Percentiles rank a stretch among this genome's conserved stretches.
Evolutionary conservation across 2,329 filamentous ascomycete species (phyloP).

Genomic region (Fusarium musae): DNA sequence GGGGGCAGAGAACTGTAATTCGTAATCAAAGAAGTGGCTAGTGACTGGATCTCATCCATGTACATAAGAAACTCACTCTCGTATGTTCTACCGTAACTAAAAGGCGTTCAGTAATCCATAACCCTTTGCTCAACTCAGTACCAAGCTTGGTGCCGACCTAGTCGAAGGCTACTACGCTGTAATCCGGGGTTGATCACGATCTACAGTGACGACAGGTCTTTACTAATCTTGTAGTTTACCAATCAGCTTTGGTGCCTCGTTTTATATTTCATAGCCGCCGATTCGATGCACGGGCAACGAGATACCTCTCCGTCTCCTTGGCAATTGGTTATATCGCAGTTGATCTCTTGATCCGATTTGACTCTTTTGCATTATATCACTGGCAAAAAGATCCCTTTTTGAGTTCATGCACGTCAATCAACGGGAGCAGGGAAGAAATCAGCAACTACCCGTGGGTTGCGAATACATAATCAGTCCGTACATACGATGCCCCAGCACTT

Average conservation of each 20-base stretch:
- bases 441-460: neutral
- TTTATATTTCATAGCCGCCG: constrained; percentile 7
- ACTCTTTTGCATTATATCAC: neutral
- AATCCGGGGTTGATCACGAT: constrained; percentile 30
- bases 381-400: no score
- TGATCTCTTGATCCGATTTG: neutral
- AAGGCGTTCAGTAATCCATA: neutral
- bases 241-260: constrained; percentile 27
- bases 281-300: constrained; percentile 15
- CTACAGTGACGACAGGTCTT: constrained; percentile 11
- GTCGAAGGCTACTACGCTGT: constrained; percentile 4
- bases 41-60: neutral
- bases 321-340: neutral
- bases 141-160: constrained; percentile 8
- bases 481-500: neutral
- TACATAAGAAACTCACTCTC: neutral
- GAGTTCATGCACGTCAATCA: constrained; percentile 1
- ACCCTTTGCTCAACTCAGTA: neutral
- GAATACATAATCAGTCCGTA: neutral
- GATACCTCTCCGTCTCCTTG: neutral
- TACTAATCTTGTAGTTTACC: constrained; percentile 1
- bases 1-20: neutral
- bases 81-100: neutral
- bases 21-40: neutral
- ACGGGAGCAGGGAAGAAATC: constrained; percentile 2